Percentiles rank a stretch among this genome's conserved stretches.
phyloP scores from a whole-genome alignment of 2,329 filamentous ascomycete species.

The Metarhizium rileyi region DNA sequence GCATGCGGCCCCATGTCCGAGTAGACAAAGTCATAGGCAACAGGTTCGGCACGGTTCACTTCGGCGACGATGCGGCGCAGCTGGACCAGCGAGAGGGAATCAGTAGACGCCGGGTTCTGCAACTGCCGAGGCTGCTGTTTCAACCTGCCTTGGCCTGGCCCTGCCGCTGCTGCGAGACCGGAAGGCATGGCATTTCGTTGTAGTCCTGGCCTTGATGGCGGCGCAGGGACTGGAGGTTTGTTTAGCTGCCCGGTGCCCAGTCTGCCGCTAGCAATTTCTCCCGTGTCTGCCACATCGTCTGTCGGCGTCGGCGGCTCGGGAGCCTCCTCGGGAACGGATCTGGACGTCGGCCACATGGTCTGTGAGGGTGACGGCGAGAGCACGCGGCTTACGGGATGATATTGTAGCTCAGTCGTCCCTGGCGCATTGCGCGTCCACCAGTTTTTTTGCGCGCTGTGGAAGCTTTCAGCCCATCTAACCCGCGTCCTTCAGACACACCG shows the following conservation, averaged over 20 bases:
- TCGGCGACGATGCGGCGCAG: slow-evolving; percentile 65
- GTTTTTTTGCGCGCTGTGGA: background rate
- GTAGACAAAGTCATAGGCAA: slow-evolving; percentile 80
- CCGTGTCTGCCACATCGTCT: slow-evolving; percentile 33
- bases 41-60: slow-evolving; percentile 57
- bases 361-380: slow-evolving; percentile 13
- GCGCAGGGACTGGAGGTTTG: slow-evolving; percentile 16
- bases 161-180: slow-evolving; percentile 11
- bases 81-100: slow-evolving; percentile 69
- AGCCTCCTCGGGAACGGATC: background rate
- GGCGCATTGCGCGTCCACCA: slow-evolving; percentile 10
- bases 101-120: slow-evolving; percentile 35
- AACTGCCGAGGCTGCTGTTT: slow-evolving; percentile 17
- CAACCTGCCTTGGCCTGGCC: slow-evolving; percentile 11
- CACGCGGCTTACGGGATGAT: background rate
- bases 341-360: slow-evolving; percentile 29
- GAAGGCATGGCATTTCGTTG: slow-evolving; percentile 17
- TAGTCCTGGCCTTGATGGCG: slow-evolving; percentile 11
- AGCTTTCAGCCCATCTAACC: background rate
- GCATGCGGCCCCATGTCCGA: slow-evolving; percentile 62
- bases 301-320: slow-evolving; percentile 12
- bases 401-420: slow-evolving; percentile 3
- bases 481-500: background rate
- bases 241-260: slow-evolving; percentile 26
- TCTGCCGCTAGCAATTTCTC: slow-evolving; percentile 21